phyloP scores from a whole-genome alignment of 2,329 filamentous ascomycete species.

The Sclerotinia nivalis region DNA sequence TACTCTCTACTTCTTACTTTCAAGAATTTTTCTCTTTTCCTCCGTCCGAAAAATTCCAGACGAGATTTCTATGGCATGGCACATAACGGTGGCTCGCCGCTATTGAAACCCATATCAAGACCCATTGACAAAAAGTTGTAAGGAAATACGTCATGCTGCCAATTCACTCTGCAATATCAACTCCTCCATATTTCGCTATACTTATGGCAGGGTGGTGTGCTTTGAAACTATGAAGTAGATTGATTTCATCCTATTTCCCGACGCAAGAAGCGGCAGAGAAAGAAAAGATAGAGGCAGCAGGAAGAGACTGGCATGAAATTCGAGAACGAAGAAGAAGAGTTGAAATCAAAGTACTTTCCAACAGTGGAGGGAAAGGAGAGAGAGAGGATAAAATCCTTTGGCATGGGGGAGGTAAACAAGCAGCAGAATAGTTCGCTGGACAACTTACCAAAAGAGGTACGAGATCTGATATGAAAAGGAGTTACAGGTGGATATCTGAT shows the following conservation, averaged over 20 bases:
- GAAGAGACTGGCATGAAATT: neutral
- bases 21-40: no score
- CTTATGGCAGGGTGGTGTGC: no score
- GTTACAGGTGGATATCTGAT: neutral
- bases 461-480: neutral
- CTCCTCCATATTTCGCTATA: no score
- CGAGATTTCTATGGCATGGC: no score
- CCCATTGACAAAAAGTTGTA: no score
- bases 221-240: neutral
- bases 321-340: neutral
- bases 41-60: no score
- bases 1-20: no score
- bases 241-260: neutral
- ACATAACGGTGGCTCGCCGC: no score
- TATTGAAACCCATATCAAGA: no score
- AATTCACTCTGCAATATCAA: neutral
- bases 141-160: no score
- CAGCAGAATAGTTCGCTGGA: neutral
- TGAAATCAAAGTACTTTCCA: neutral
- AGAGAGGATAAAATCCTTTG: neutral
- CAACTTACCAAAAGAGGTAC: neutral
- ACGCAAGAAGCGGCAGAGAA: neutral
- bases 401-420: neutral
- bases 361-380: neutral
- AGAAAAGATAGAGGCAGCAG: neutral